Conservation (phyloP, 2,329 filamentous ascomycete species). For the Paramyrothecium roridum region DNA sequence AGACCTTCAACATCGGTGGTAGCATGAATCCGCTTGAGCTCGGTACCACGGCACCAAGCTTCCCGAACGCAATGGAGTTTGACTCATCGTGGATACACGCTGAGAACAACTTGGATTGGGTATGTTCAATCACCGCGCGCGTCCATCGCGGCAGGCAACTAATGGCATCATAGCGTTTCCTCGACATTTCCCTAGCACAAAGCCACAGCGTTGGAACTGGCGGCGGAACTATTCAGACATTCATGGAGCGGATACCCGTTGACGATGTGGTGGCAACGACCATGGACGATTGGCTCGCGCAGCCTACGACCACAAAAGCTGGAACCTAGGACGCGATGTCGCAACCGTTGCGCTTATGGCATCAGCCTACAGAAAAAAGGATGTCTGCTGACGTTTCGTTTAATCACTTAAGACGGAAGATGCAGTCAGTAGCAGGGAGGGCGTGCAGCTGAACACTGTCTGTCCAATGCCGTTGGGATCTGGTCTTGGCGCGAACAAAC, state of each 20-base stretch:
- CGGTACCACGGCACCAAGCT: slow-evolving; percentile 5
- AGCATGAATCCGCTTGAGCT: slow-evolving; percentile 16
- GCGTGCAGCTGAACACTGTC: no score
- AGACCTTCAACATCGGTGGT: neutral
- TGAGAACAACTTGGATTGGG: slow-evolving; percentile 34
- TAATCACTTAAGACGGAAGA: no score
- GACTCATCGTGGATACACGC: slow-evolving; percentile 33
- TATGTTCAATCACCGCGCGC: slow-evolving; percentile 16
- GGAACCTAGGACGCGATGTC: no score
- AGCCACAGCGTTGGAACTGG: slow-evolving; percentile 22
- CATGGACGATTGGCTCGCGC: slow-evolving; percentile 7
- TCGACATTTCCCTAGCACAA: slow-evolving; percentile 29
- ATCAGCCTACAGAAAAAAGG: no score
- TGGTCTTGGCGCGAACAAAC: no score
- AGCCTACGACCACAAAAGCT: neutral
- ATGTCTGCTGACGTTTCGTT: no score
- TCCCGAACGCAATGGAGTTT: slow-evolving; percentile 19
- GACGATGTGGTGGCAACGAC: slow-evolving; percentile 22
- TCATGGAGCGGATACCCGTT: slow-evolving; percentile 22
- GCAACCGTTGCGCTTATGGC: no score
- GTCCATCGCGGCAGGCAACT: neutral
- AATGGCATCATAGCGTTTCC: slow-evolving; percentile 19
- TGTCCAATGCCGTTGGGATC: no score
- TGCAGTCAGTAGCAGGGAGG: no score
- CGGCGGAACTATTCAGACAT: slow-evolving; percentile 21